Evolutionary conservation across 2,329 filamentous ascomycete species (phyloP).

Genomic region (Camillea tinctor): DNA sequence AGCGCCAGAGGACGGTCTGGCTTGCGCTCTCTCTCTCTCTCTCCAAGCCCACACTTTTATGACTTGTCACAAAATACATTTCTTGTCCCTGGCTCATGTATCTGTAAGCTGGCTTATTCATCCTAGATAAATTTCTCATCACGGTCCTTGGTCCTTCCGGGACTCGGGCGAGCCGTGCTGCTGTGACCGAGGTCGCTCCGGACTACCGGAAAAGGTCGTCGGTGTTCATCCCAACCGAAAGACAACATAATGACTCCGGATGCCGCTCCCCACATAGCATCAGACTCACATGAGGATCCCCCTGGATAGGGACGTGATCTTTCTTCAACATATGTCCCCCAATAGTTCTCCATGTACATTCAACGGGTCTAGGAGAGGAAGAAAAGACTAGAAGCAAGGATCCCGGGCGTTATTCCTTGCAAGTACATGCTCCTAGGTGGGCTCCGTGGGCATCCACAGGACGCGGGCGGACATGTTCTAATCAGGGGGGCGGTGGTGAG

Average conservation of each 20-base stretch:
- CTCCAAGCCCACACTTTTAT: neutral
- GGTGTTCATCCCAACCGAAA: neutral
- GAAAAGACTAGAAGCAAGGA: neutral
- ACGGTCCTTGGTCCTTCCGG: neutral
- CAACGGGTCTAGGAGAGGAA: neutral
- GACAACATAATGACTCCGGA: neutral
- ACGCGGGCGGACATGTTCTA: neutral
- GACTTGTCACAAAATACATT: neutral
- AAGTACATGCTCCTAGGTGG: neutral
- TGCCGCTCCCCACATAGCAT: neutral
- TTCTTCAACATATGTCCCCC: neutral
- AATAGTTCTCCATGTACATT: neutral
- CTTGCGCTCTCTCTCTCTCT: neutral
- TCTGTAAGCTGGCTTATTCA: neutral
- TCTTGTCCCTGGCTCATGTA: neutral
- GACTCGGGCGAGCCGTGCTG: neutral
- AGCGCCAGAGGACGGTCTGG: neutral
- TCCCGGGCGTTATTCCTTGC: neutral
- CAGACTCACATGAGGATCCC: neutral
- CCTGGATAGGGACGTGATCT: slow-evolving; percentile 1
- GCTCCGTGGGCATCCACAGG: neutral
- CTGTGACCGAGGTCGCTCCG: neutral
- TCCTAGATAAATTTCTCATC: neutral
- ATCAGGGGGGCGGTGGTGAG: neutral
- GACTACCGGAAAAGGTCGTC: neutral